phyloP scores from a whole-genome alignment of 2,329 filamentous ascomycete species.

The Knoxdaviesia proteae region DNA sequence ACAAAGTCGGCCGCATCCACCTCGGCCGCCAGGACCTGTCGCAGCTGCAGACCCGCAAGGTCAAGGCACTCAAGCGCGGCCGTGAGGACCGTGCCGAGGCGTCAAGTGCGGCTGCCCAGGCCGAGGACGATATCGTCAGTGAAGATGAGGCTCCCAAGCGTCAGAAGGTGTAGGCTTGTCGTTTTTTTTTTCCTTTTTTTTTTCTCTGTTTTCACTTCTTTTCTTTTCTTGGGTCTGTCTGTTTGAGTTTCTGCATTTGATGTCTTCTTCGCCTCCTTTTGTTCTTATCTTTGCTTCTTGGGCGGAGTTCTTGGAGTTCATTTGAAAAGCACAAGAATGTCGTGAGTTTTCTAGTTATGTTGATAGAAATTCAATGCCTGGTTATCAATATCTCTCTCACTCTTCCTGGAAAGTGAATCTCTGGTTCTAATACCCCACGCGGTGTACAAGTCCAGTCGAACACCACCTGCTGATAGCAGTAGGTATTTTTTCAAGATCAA shows the following conservation, averaged over 20 bases:
- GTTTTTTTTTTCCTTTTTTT: background rate
- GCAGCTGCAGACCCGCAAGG: slow-evolving; percentile 86
- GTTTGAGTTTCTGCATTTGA: background rate
- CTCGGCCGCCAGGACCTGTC: slow-evolving; percentile 74
- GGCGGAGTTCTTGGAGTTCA: background rate
- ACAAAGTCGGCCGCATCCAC: slow-evolving; percentile 90
- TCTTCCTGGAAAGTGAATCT: no score
- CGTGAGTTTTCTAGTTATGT: no score
- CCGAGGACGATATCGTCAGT: slow-evolving; percentile 14
- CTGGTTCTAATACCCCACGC: no score
- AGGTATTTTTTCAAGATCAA: no score
- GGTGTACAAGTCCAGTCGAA: no score
- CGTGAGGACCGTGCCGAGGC: slow-evolving; percentile 34
- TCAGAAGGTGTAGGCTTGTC: slow-evolving; percentile 11
- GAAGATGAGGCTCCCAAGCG: slow-evolving; percentile 13
- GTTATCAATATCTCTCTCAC: no score
- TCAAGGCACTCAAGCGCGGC: slow-evolving; percentile 90
- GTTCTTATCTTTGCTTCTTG: slow-evolving; percentile 3
- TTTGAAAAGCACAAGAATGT: no score
- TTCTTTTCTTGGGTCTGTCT: background rate
- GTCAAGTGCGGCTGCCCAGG: slow-evolving; percentile 15
- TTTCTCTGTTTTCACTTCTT: background rate
- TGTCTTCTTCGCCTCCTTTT: slow-evolving; percentile 1
- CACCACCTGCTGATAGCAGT: no score
- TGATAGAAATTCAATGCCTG: no score